phyloP scores from a whole-genome alignment of 2,329 filamentous ascomycete species.

The Epichloe sylvatica region DNA sequence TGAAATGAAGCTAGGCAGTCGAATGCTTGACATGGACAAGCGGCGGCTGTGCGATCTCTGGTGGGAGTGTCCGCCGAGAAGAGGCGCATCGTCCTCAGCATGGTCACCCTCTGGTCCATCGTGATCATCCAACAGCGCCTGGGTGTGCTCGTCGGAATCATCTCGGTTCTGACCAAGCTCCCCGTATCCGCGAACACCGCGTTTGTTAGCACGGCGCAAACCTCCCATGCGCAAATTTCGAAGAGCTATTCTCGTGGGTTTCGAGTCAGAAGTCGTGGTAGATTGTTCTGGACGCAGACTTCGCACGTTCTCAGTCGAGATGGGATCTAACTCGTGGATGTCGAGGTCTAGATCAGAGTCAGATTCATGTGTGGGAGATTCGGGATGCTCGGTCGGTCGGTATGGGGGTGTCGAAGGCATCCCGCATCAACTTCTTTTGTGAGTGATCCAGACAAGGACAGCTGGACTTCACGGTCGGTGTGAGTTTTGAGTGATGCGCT shows the following conservation, averaged over 20 bases:
- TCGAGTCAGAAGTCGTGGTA: slow-evolving; percentile 29
- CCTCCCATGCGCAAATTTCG: slow-evolving; percentile 56
- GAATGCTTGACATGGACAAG: slow-evolving; percentile 35
- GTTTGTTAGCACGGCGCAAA: slow-evolving; percentile 41
- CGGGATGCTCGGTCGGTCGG: slow-evolving; percentile 46
- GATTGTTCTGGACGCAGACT: slow-evolving; percentile 16
- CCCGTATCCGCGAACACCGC: slow-evolving; percentile 40
- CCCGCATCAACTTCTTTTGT: slow-evolving; percentile 22
- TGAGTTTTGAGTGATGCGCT: slow-evolving; percentile 7
- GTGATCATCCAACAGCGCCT: slow-evolving; percentile 51
- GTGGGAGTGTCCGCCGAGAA: slow-evolving; percentile 37
- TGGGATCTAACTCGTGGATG: slow-evolving; percentile 65
- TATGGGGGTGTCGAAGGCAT: slow-evolving; percentile 43
- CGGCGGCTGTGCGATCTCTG: slow-evolving; percentile 14
- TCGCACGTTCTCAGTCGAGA: slow-evolving; percentile 23
- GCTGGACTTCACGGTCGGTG: slow-evolving; percentile 7
- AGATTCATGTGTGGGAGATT: slow-evolving; percentile 53
- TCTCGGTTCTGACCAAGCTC: slow-evolving; percentile 43
- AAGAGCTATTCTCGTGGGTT: slow-evolving; percentile 52
- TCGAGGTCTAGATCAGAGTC: slow-evolving; percentile 63
- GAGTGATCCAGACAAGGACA: not conserved
- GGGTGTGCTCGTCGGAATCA: slow-evolving; percentile 50
- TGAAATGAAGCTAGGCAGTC: slow-evolving; percentile 55
- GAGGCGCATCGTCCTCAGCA: slow-evolving; percentile 57
- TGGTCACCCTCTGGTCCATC: slow-evolving; percentile 44